Evolutionary conservation across 176 grass and related monocot genomes (phyloP).

Genomic region (Areca catechu): DNA sequence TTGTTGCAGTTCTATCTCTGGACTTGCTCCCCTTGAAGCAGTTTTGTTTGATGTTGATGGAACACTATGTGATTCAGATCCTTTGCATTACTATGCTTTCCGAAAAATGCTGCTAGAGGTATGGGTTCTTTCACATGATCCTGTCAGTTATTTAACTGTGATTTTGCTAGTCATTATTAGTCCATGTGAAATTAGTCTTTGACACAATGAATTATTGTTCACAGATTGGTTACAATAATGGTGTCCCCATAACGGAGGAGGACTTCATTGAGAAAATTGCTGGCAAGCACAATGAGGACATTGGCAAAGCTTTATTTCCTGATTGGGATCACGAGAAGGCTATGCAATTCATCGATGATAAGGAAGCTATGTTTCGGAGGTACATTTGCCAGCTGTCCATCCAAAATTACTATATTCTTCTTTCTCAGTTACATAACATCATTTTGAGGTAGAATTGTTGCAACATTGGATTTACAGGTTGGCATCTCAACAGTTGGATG

Average conservation of each 20-base stretch:
- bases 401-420: no score
- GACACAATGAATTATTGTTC: neutral
- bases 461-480: slow-evolving; percentile 28
- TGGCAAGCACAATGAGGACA: slow-evolving; percentile 67
- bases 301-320: slow-evolving; percentile 67
- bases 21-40: slow-evolving; percentile 57
- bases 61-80: slow-evolving; percentile 82
- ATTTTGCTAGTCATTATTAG: neutral
- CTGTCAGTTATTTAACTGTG: neutral
- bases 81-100: slow-evolving; percentile 75
- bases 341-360: slow-evolving; percentile 66
- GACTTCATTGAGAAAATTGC: slow-evolving; percentile 92
- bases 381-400: slow-evolving; percentile 5
- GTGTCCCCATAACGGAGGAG: slow-evolving; percentile 68
- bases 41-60: slow-evolving; percentile 93
- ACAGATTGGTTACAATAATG: slow-evolving; percentile 96
- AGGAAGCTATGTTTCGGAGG: slow-evolving; percentile 63
- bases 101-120: slow-evolving; percentile 75
- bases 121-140: neutral
- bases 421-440: no score
- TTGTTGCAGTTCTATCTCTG: slow-evolving; percentile 36
- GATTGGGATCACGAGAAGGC: slow-evolving; percentile 72
- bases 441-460: no score
- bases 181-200: neutral
- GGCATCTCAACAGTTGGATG: slow-evolving; percentile 45